These are phyloP conservation scores for Saccharum hybrid DNA, from an alignment of 202 grass and related monocot genomes.

Conservation along the genomic window DNA sequence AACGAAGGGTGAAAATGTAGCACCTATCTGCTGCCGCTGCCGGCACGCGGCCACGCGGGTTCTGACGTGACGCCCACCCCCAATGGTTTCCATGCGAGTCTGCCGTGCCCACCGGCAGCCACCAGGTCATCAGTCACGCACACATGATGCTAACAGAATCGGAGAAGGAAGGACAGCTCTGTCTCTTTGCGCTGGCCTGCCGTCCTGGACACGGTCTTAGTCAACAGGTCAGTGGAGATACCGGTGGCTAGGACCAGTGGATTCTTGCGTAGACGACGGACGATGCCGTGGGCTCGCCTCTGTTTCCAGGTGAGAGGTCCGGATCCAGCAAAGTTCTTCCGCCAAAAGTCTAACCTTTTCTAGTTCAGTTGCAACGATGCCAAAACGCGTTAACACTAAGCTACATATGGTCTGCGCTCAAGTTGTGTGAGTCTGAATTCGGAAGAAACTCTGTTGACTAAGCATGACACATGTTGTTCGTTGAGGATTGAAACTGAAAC, in stretches of 20 bases:
- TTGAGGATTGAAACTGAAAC: not conserved
- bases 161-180: too few species aligned
- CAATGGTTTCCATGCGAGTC: not conserved
- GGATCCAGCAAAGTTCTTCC: not conserved
- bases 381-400: not conserved
- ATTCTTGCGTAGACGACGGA: not conserved
- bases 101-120: not conserved
- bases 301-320: not conserved
- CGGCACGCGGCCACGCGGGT: not conserved
- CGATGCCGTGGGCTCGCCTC: not conserved
- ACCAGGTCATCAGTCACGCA: not conserved
- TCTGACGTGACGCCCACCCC: not conserved
- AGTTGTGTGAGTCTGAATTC: not conserved
- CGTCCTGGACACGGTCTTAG: slow-evolving; percentile 12
- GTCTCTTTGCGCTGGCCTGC: not conserved
- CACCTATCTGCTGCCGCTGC: too few species aligned
- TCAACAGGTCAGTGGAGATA: not conserved
- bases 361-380: not conserved
- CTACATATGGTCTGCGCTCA: not conserved
- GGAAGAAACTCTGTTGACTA: not conserved
- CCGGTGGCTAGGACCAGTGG: not conserved
- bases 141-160: too few species aligned
- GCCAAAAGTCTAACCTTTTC: not conserved
- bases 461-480: not conserved
- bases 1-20: too few species aligned